Conservation (phyloP, 2,329 filamentous ascomycete species). For the Phyllosticta paracitricarpa region DNA sequence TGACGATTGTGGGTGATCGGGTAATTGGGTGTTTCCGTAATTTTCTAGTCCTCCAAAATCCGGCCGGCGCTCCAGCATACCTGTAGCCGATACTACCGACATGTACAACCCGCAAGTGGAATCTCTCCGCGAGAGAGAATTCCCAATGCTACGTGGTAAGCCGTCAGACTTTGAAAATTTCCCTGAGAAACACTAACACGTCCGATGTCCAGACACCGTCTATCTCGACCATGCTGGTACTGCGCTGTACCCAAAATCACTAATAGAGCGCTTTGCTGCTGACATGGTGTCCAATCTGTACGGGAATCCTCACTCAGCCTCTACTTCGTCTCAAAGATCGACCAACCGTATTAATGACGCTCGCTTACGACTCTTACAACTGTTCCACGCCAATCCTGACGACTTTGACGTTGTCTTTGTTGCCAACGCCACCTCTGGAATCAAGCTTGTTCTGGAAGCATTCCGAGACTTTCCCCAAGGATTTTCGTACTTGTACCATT, state of each 20-base stretch:
- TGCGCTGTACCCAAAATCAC: conserved; percentile 69
- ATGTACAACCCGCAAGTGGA: conserved; percentile 52
- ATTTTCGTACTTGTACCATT: conserved; percentile 75
- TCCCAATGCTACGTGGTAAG: conserved; percentile 59
- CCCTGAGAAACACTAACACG: conserved; percentile 10
- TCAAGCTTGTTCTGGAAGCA: conserved; percentile 76
- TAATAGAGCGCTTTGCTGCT: conserved; percentile 68
- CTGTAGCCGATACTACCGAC: conserved; percentile 15
- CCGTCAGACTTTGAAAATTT: neutral
- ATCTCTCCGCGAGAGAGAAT: conserved; percentile 49
- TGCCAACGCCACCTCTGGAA: conserved; percentile 80
- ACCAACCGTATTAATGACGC: conserved; percentile 66
- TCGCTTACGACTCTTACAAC: conserved; percentile 58
- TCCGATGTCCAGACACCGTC: conserved; percentile 46
- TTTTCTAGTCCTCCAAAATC: neutral
- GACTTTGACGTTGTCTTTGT: conserved; percentile 86
- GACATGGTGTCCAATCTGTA: conserved; percentile 72
- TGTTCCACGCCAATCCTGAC: conserved; percentile 72
- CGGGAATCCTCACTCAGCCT: conserved; percentile 87
- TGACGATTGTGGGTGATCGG: conserved; percentile 3
- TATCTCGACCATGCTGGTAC: conserved; percentile 96
- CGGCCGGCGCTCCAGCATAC: neutral
- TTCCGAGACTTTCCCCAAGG: conserved; percentile 59
- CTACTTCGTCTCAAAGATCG: conserved; percentile 67
- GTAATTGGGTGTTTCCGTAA: neutral